Evolutionary conservation across 768 basidiomycete species (phyloP).

Genomic region (Leucocoprinus birnbaumii): DNA sequence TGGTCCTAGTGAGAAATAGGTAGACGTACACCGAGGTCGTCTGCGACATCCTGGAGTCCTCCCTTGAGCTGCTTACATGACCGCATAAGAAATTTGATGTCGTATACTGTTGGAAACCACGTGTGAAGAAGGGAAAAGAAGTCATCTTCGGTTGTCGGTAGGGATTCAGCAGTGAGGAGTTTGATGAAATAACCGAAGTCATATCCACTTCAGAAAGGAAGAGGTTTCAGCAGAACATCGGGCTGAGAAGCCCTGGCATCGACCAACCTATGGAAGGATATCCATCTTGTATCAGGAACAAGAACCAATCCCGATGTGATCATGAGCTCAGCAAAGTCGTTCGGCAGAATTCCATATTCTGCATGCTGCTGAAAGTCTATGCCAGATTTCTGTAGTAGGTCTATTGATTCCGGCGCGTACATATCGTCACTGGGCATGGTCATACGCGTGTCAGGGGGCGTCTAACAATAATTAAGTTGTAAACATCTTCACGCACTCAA

Average conservation of each 20-base stretch:
- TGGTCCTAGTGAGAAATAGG: background rate
- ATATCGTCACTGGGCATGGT: conserved; percentile 78
- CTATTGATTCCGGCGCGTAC: conserved; percentile 97
- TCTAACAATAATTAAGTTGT: background rate
- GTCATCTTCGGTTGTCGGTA: conserved; percentile 84
- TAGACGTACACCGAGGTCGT: conserved; percentile 82
- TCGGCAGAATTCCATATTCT: conserved; percentile 87
- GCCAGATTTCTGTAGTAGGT: conserved; percentile 90
- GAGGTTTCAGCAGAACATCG: background rate
- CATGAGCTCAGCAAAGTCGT: conserved; percentile 95
- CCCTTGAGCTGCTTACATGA: conserved; percentile 85
- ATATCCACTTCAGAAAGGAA: conserved; percentile 67
- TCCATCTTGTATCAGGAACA: conserved; percentile 87
- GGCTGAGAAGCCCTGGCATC: background rate
- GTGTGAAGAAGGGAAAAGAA: conserved; percentile 85
- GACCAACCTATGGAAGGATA: conserved; percentile 96
- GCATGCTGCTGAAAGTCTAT: conserved; percentile 95
- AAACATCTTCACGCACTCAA: conserved; percentile 43
- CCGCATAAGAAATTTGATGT: conserved; percentile 97
- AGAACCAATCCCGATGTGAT: conserved; percentile 95
- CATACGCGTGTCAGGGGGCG: background rate
- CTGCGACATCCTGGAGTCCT: conserved; percentile 90
- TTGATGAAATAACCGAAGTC: conserved; percentile 99
- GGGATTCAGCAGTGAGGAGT: conserved; percentile 78
- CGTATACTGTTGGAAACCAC: conserved; percentile 97